Evolutionary conservation across 768 basidiomycete species (phyloP).

Genomic region (Jaapia argillacea): DNA sequence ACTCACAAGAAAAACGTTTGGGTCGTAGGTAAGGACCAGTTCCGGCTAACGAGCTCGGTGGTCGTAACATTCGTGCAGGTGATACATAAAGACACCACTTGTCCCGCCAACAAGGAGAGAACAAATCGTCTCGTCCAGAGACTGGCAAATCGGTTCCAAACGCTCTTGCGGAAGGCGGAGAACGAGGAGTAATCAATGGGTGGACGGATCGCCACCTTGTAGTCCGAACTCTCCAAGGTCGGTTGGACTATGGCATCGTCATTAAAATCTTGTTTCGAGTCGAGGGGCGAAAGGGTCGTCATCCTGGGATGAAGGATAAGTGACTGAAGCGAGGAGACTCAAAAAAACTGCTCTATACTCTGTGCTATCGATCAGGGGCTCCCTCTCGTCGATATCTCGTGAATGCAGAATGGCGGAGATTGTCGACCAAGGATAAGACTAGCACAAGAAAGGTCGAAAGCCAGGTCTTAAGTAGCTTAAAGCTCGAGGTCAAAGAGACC

Average conservation of each 20-base stretch:
- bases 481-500: too few relatives aligned
- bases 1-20: slow-evolving; percentile 79
- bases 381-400: too few relatives aligned
- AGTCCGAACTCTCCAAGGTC: neutral
- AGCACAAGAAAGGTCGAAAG: too few relatives aligned
- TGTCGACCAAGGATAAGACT: too few relatives aligned
- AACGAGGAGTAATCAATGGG: slow-evolving; percentile 59
- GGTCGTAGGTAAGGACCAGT: slow-evolving; percentile 70
- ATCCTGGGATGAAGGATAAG: too few relatives aligned
- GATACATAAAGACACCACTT: slow-evolving; percentile 79
- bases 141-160: slow-evolving; percentile 55
- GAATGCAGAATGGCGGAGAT: too few relatives aligned
- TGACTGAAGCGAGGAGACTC: too few relatives aligned
- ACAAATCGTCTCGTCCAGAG: slow-evolving; percentile 72
- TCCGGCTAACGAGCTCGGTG: slow-evolving; percentile 58
- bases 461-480: too few relatives aligned
- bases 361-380: too few relatives aligned
- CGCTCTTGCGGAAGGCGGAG: slow-evolving; percentile 39
- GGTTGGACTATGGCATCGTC: neutral
- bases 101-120: slow-evolving; percentile 64
- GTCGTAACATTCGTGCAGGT: slow-evolving; percentile 86
- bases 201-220: slow-evolving; percentile 28
- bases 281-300: neutral
- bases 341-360: too few relatives aligned
- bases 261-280: neutral